Evolutionary conservation across 306 rosid genomes (phyloP).

Genomic region (Argentina anserina): DNA sequence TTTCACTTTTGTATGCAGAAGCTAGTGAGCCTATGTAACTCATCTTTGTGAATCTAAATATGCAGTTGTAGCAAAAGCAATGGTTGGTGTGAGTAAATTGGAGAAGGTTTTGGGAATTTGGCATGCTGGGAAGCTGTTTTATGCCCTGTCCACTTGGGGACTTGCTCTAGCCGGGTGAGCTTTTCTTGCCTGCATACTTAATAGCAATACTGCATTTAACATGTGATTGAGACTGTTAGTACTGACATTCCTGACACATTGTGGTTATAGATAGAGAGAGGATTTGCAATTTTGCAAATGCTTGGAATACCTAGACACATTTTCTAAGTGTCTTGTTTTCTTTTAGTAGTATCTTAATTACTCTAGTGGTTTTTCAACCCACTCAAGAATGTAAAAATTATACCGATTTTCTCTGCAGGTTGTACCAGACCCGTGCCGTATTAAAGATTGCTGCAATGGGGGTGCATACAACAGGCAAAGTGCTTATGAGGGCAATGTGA

Average conservation of each 20-base stretch:
- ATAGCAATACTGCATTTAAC: too few species aligned
- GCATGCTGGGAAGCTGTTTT: constrained; percentile 82
- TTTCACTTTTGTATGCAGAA: constrained; percentile 6
- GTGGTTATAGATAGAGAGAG: too few species aligned
- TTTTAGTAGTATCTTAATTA: background rate
- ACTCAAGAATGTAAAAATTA: background rate
- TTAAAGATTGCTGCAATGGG: constrained; percentile 69
- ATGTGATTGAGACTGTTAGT: too few species aligned
- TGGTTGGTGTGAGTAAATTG: constrained; percentile 60
- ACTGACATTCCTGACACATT: too few species aligned
- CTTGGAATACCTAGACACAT: background rate
- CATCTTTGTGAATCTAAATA: constrained; percentile 20
- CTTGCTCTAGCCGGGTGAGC: constrained; percentile 84
- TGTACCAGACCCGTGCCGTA: constrained; percentile 63
- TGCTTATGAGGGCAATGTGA: constrained; percentile 59
- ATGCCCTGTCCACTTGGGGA: constrained; percentile 90
- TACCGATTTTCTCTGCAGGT: constrained; percentile 36
- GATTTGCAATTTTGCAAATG: background rate
- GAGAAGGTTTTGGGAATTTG: constrained; percentile 63
- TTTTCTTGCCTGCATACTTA: background rate
- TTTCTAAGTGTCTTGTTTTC: background rate
- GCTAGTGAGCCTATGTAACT: constrained; percentile 14
- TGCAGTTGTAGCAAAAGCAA: constrained; percentile 72
- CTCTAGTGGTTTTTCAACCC: background rate
- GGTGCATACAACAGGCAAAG: constrained; percentile 58